A percentile compares a stretch with the other conserved stretches of the same genome.
Conservation (phyloP, 129 eudicot genomes). For the Ambrosia artemisiifolia region DNA sequence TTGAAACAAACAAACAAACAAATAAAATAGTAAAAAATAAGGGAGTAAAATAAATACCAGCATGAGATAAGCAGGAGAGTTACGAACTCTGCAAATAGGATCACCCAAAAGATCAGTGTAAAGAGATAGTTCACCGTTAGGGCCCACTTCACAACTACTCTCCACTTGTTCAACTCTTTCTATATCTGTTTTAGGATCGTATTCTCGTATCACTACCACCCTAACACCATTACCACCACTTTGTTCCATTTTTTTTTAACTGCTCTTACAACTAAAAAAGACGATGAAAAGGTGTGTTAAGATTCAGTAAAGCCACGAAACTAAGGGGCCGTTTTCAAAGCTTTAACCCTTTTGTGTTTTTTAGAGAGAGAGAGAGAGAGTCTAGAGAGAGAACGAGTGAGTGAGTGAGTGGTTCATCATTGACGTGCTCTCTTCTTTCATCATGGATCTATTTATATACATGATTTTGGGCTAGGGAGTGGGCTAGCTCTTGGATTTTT, state of each 20-base stretch:
- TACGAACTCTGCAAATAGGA: slow-evolving; percentile 95
- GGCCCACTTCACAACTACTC: slow-evolving; percentile 89
- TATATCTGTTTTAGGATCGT: slow-evolving; percentile 47
- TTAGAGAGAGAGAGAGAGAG: slow-evolving; percentile 15
- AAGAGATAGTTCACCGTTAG: slow-evolving; percentile 67
- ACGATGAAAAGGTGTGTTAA: too few species aligned
- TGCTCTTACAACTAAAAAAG: too few species aligned
- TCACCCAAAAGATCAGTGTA: slow-evolving; percentile 94
- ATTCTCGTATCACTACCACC: slow-evolving; percentile 57
- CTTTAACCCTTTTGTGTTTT: slow-evolving; percentile 16
- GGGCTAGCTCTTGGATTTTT: background rate
- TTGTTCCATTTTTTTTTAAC: slow-evolving; percentile 22
- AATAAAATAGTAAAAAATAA: too few species aligned
- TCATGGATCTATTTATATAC: slow-evolving; percentile 34
- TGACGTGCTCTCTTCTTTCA: slow-evolving; percentile 23
- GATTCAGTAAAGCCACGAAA: slow-evolving; percentile 24
- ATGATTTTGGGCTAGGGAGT: slow-evolving; percentile 14
- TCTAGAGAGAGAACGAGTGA: slow-evolving; percentile 24
- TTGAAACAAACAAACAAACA: too few species aligned
- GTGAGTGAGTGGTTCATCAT: slow-evolving; percentile 31
- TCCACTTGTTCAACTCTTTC: slow-evolving; percentile 68
- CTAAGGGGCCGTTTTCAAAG: slow-evolving; percentile 29
- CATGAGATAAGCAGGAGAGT: slow-evolving; percentile 91
- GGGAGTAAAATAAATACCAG: slow-evolving; percentile 36
- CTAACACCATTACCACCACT: slow-evolving; percentile 16